These are phyloP conservation scores for Middelhovenomyces tepae DNA, from an alignment of 805 yeast genomes.

Conservation along the genomic window DNA sequence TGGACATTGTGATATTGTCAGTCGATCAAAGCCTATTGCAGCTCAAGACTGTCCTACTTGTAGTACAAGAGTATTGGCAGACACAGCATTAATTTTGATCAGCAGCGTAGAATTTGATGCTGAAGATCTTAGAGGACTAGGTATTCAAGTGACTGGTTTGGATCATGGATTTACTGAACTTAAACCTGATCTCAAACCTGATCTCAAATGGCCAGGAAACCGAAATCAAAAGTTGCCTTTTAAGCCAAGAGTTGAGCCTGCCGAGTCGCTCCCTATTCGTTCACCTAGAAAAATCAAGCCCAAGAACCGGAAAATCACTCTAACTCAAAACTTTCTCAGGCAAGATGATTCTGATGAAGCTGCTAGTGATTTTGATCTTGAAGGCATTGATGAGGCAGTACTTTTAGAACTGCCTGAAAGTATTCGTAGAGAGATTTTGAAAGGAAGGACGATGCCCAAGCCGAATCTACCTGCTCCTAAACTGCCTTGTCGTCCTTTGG, in stretches of 20 bases:
- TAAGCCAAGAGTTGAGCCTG: too few relatives aligned
- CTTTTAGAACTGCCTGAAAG: too few relatives aligned
- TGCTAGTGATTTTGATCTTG: too few relatives aligned
- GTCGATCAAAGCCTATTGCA: conserved; percentile 53
- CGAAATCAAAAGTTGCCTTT: conserved; percentile 15
- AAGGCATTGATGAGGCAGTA: too few relatives aligned
- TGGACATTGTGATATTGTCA: conserved; percentile 65
- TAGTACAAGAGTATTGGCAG: conserved; percentile 50
- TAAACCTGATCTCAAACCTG: conserved; percentile 13
- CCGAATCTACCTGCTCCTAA: too few relatives aligned
- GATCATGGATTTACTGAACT: conserved; percentile 17
- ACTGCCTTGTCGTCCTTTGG: too few relatives aligned
- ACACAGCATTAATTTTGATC: conserved; percentile 49
- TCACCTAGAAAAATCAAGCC: conserved; percentile 1
- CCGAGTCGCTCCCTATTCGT: conserved; percentile 4
- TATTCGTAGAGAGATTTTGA: too few relatives aligned
- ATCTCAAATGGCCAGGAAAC: conserved; percentile 18
- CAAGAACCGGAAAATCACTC: not conserved
- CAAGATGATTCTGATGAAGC: conserved; percentile 1
- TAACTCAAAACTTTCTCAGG: not conserved
- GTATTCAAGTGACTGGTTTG: conserved; percentile 58
- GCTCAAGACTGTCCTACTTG: conserved; percentile 51
- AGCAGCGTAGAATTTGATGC: conserved; percentile 53
- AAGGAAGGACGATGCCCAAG: too few relatives aligned
- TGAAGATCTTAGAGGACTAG: conserved; percentile 66